A percentile compares a stretch with the other conserved stretches of the same genome.
Evolutionary conservation across 345 rosid genomes (phyloP).

Genomic region (Noccaea bulbosa): DNA sequence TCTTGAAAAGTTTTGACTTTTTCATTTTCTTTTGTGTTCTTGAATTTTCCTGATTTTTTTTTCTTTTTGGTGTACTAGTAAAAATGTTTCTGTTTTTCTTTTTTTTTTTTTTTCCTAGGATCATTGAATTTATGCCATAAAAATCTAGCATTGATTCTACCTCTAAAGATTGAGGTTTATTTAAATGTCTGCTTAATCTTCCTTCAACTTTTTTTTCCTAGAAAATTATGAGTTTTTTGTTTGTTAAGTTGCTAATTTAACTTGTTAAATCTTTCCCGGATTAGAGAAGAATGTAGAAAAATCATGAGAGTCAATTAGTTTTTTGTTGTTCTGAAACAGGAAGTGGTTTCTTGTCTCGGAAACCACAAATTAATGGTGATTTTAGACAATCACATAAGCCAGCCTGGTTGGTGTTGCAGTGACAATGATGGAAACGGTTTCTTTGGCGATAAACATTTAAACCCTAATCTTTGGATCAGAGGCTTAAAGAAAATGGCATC

Average conservation of each 20-base stretch:
- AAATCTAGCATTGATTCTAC: not conserved
- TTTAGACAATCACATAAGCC: constrained; percentile 80
- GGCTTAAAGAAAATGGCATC: constrained; percentile 73
- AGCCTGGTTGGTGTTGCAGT: constrained; percentile 94
- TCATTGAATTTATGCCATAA: no score
- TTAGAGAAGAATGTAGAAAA: not conserved
- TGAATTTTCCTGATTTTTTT: not conserved
- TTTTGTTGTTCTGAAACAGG: constrained; percentile 48
- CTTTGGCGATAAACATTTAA: constrained; percentile 72
- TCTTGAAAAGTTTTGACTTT: not conserved
- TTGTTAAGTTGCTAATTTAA: constrained; percentile 13
- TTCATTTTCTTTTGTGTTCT: no score
- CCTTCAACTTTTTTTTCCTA: not conserved
- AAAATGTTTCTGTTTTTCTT: no score
- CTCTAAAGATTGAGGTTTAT: not conserved
- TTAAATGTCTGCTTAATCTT: not conserved
- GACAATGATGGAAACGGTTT: constrained; percentile 80
- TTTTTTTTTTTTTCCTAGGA: no score
- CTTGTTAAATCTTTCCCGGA: not conserved
- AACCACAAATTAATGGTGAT: constrained; percentile 74
- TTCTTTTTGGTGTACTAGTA: no score
- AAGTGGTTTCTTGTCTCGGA: constrained; percentile 70
- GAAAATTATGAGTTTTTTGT: not conserved
- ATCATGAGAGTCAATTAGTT: not conserved
- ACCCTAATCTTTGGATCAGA: constrained; percentile 69